Base-by-base conservation (phyloP, 306 rosid genomes). In the Hippophae rhamnoides region DNA sequence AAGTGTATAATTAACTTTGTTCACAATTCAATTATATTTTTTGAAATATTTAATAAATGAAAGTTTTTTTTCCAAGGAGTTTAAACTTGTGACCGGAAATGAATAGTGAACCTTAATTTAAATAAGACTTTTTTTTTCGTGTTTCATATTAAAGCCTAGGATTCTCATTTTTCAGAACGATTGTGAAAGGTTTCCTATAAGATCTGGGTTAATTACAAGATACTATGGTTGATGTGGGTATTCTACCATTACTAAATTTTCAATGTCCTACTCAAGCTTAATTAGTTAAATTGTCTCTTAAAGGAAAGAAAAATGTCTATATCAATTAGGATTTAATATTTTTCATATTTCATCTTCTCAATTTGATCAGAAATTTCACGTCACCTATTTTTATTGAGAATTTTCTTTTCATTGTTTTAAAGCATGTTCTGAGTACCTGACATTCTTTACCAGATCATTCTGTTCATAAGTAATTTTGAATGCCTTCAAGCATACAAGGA, bases 221-320 rank as follows among this genome's bases (percentile, higher is more conserved):
- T 41, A 52, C 13, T 23, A 53, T 48, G 45, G 23, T 51, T 55
- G 58, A 54, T 45, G 55, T 44, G 27, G 56, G 40, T 44, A 45
- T 55, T 46, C 9, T 31, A 31, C 38, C 38, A 31, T 31, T 31
- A 31, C 38, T 31, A 31, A 2, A 31, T 31, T 31, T 31, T 31
- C 38, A 4, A 31, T 2, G 49, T 46, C 9, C 3, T 46, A 25
- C 13, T 8, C 62, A 41, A 46, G n/a, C 72, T 12, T 23, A 42
- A 31, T 64, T 23, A 5, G 52, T 25, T 64, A 54, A 71, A 71
- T 64, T 72, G 60, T 54, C 11, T 13, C 63, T 14, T 27, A 66
- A 72, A 68, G 61, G 66, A 71, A 27, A 9, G 27, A 18, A 14
- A 69, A 11, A 13, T 13, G 77, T 72, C 72, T 44, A 61, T 13